These are phyloP conservation scores for Ilyonectria destructans DNA, from an alignment of 2,329 filamentous ascomycete species.

Conservation along the genomic window DNA sequence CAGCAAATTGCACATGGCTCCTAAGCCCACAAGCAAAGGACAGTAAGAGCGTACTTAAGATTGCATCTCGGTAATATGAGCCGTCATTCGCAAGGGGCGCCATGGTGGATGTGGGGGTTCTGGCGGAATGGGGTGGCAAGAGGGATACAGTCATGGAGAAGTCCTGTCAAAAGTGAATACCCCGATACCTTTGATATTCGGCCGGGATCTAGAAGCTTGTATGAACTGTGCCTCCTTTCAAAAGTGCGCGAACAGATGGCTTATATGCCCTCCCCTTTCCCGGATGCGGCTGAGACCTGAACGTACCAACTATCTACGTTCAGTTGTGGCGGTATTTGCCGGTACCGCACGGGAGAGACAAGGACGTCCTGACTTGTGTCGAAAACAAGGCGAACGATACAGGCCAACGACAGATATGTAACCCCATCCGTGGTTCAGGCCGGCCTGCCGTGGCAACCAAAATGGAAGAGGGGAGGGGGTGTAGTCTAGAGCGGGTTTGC, in stretches of 20 bases:
- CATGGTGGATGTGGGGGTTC: conserved; percentile 28
- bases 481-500: not conserved
- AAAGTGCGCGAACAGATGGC: conserved; percentile 2
- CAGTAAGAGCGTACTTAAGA: conserved; percentile 9
- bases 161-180: not conserved
- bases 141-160: conserved; percentile 33
- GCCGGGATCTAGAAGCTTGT: not conserved
- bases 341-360: no score
- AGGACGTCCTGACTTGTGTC: no score
- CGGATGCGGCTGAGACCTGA: no score
- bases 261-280: not conserved
- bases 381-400: no score
- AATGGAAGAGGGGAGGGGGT: not conserved
- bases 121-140: conserved; percentile 12
- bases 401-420: not conserved
- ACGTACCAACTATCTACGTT: no score
- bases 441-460: not conserved
- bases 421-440: not conserved
- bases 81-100: conserved; percentile 10
- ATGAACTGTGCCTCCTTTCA: not conserved
- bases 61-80: conserved; percentile 20
- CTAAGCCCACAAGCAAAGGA: not conserved
- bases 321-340: no score
- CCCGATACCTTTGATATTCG: no score
- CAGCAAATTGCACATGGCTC: not conserved